These are phyloP conservation scores for Fragilaria radians DNA, from an alignment of 108 stramenopile species.

Conservation along the genomic window DNA sequence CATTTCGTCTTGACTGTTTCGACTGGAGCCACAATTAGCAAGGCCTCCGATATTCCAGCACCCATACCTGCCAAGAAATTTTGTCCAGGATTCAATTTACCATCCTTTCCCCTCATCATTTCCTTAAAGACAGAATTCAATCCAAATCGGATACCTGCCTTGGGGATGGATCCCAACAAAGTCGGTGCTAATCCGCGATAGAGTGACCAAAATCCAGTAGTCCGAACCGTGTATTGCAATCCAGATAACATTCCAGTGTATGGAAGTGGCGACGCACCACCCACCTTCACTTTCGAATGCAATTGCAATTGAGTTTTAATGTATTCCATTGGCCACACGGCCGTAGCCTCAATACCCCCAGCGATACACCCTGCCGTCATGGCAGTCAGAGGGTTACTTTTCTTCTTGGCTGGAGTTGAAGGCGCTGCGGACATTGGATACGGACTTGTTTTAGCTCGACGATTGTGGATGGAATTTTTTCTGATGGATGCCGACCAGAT, in stretches of 20 bases:
- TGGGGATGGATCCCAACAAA: conserved; percentile 83
- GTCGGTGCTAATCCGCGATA: conserved; percentile 91
- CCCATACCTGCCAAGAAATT: conserved; percentile 93
- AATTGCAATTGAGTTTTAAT: conserved; percentile 87
- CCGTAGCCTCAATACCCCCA: conserved; percentile 76
- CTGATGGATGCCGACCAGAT: background rate
- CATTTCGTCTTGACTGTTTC: conserved; percentile 98
- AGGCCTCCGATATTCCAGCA: conserved; percentile 89
- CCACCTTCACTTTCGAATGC: conserved; percentile 47
- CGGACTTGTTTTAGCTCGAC: too few species aligned
- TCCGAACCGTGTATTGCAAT: conserved; percentile 77
- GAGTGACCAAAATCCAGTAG: conserved; percentile 80
- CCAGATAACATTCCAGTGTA: conserved; percentile 85
- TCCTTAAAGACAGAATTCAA: conserved; percentile 85
- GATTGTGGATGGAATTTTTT: background rate
- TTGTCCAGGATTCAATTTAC: conserved; percentile 79
- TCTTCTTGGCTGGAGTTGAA: too few species aligned
- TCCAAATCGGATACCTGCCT: conserved; percentile 97
- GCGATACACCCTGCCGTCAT: conserved; percentile 77
- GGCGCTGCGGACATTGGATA: too few species aligned
- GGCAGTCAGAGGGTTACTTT: conserved; percentile 69
- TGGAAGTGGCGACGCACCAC: conserved; percentile 59
- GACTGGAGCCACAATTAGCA: conserved; percentile 93
- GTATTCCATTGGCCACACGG: conserved; percentile 97
- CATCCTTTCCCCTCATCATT: conserved; percentile 71